Evolutionary conservation across 495 filamentous ascomycete genomes (phyloP), one percentile per base, ranked within the genome.

Genomic region (Penicillium atrosanguineum): DNA sequence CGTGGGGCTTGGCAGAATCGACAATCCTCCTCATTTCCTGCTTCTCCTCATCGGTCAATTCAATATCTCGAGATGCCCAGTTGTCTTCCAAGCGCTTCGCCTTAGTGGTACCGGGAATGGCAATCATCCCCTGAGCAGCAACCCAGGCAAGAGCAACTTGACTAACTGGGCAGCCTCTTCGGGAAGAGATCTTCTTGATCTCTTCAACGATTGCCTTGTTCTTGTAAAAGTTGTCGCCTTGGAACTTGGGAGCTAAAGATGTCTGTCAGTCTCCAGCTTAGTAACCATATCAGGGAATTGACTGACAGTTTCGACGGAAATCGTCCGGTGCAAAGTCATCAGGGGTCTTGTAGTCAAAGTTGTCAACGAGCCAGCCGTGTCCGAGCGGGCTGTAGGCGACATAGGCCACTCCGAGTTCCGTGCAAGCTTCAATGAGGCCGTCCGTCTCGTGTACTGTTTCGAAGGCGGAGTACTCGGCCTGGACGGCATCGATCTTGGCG

Each of bases 31-130:
- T 64, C 63, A 75, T 74, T 31, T 69, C 69, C 25, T 54, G 15
- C 54, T 60, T 56, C 47, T 75, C 73, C 23, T 72, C 69, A 37
- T 69, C 61, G 0, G 61, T 67, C 26, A 75, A 51, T 0, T 64
- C 70, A 40, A 75, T 60, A 44, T 74, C 63, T 46, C 73, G 53
- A 1, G 73, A 76, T 4, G 57, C 62, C 65, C 69, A 77, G 45
- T 79, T 77, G 48, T 73, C 62, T 49, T 73, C 69, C 21, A 79
- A 40, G 0, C 76, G 64, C 1, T 43, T 40, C 1, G 65, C 60
- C 61, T 79, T 79, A n/a, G 76, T 79, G 6, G 76, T 77, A 1
- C 76, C 76, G 0, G 76, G 72, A 50, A 79, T 79, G 12, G 76
- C 56, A 48, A 79, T 76, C 60, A 77, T 62, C 8, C 73, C 74